Conservation (phyloP, 208 protist species). For the Porcisia deanei region DNA sequence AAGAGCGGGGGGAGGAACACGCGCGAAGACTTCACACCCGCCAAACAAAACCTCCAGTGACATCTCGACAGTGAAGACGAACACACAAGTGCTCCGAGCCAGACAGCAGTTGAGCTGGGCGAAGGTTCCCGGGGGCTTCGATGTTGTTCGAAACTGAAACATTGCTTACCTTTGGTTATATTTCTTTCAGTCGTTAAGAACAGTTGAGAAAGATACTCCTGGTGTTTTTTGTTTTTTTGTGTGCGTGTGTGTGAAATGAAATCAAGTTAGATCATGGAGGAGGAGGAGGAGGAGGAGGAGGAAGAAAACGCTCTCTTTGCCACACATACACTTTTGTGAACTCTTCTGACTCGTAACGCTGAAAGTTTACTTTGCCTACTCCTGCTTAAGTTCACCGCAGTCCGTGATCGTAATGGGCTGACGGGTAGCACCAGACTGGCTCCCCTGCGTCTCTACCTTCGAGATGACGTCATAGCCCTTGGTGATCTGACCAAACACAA, state of each 20-base stretch:
- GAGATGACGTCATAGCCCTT: constrained; percentile 87
- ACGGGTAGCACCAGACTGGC: constrained; percentile 67
- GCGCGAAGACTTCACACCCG: neutral
- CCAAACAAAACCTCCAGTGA: no score
- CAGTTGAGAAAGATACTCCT: constrained; percentile 1
- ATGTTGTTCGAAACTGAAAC: neutral
- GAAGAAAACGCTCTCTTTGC: neutral
- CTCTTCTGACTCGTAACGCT: neutral
- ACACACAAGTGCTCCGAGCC: neutral
- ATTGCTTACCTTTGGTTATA: neutral
- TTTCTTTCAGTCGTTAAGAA: neutral
- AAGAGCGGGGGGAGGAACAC: neutral
- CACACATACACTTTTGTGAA: neutral
- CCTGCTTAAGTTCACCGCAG: constrained; percentile 71
- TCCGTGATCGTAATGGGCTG: constrained; percentile 71
- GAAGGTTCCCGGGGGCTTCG: neutral
- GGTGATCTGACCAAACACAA: constrained; percentile 94
- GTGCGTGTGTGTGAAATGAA: neutral
- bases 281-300: neutral
- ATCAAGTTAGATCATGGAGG: constrained; percentile 2
- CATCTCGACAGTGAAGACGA: neutral
- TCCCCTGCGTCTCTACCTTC: constrained; percentile 76
- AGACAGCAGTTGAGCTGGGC: neutral
- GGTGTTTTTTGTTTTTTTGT: neutral
- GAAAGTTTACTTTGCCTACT: constrained; percentile 15